Evolutionary conservation across 805 yeast genomes (phyloP), one percentile per base, ranked within the genome.

Genomic region (Metschnikowia santaceciliae): DNA sequence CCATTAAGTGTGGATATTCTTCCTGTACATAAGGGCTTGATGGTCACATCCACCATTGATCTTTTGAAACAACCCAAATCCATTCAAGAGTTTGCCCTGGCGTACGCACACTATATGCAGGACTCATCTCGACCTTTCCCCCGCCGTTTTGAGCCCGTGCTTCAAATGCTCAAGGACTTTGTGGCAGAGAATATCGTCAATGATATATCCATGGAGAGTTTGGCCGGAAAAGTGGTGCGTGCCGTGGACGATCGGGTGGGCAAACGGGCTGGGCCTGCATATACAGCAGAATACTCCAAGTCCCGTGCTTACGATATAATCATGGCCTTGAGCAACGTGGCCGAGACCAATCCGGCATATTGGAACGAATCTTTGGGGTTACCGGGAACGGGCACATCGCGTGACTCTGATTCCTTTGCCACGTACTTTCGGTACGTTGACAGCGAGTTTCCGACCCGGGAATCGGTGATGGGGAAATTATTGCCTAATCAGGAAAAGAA

Each of bases 281-380:
- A 44, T 32, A 17, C n/a, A n/a, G 34, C 41, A 11, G 84, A 81
- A 48, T 77, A 81, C 43, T 77, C 86, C 1, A 72, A 76, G 53
- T 75, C 82, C 5, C 59, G 76, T 32, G 81, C 86, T 0, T 82
- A 79, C 59, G 79, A 82, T 26, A 56, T 84, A 22, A 61, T 73
- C 39, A 53, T 14, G 66, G 64, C 3, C 64, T 43, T 37, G 46
- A 56, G 60, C 47, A 56, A 64, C 23, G 23, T 53, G 4, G 59
- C 57, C 2, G 59, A 58, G 32, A 72, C 68, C 30, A 81, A 83
- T 57, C 90, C 90, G 5, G 61, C 72, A 1, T 71, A 65, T 22
- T 81, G 81, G 80, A 74, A 80, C 42, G 71, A 69, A 34, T 67
- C 75, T 2, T 63, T 79, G 13, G 68, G 71, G 14, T 63, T 78